A percentile compares a stretch with the other conserved stretches of the same genome.
Evolutionary conservation across 2,329 filamentous ascomycete genomes (phyloP).

Genomic region (Botryosphaeria dothidea): DNA sequence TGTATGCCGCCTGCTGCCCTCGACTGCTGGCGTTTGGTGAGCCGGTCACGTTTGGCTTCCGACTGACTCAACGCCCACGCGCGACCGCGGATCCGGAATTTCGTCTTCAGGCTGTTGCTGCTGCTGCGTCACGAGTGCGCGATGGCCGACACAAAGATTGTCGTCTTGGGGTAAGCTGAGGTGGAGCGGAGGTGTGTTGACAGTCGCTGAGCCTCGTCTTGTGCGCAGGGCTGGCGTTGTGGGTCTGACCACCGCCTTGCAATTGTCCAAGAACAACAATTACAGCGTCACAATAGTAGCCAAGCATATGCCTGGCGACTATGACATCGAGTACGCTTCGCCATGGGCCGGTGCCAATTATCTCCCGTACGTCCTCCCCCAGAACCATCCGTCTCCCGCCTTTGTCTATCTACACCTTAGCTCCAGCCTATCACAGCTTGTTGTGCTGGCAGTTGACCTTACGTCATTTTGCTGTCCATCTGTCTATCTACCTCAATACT

Average conservation of each 20-base stretch:
- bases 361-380: conserved; percentile 48
- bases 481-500: too few species aligned
- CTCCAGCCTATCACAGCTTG: neutral
- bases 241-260: conserved; percentile 65
- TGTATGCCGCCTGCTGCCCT: neutral
- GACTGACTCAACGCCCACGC: conserved; percentile 7
- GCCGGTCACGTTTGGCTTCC: conserved; percentile 6
- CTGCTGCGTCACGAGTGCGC: neutral
- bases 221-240: conserved; percentile 61
- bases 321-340: conserved; percentile 86
- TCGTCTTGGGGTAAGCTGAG: conserved; percentile 49
- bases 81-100: neutral
- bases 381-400: neutral
- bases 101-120: neutral
- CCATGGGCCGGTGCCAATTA: conserved; percentile 87
- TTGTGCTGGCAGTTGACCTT: too few species aligned
- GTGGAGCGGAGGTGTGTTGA: neutral
- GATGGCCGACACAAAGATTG: conserved; percentile 35
- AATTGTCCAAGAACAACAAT: conserved; percentile 57
- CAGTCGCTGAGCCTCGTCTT: conserved; percentile 5
- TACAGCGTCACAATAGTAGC: conserved; percentile 71
- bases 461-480: too few species aligned
- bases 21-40: neutral
- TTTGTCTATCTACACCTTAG: neutral
- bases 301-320: conserved; percentile 93